Evolutionary conservation across 2,329 filamentous ascomycete species (phyloP), one percentile per base, ranked within the genome.

Genomic region (Calonectria pteridis): DNA sequence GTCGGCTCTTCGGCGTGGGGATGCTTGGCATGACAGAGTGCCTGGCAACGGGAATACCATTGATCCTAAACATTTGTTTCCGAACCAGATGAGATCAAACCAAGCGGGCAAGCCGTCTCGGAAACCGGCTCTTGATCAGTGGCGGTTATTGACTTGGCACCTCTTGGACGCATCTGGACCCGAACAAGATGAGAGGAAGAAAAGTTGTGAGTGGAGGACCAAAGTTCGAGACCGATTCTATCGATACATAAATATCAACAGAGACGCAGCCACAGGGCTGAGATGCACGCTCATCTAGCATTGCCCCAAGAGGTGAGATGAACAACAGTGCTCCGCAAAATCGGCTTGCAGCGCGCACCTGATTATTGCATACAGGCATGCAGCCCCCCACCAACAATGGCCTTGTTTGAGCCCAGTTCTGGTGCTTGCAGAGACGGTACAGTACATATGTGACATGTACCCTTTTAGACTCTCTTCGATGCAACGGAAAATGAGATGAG

Each of bases 291-390:
- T 40, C 20, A 16, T 6, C n/a, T 26, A 28, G 55, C 55, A 62
- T 40, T 35, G 35, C 55, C 55, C 55, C 23, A 40, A 37, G 7
- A 62, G 14, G n/a, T 29, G 33, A 40, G 55, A 33, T 62, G 55
- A 62, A 40, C n/a, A 35, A 37, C 14, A 16, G 37, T n/a, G 26
- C 55, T 40, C 33, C 55, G 35, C 35, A 62, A 62, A 62, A 18
- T 26, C n/a, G 55, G 35, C 33, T 29, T 62, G 55, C 35, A 40
- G 55, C 23, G 55, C 23, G 55, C 55, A 13, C 55, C 51, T 29
- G 55, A 62, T 40, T 28, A 40, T 62, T 62, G 35, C 55, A 62
- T 62, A n/a, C 55, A 62, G 33, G 20, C 31, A 35, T 55, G 53
- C 53, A 58, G 20, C 53, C 55, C 31, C n/a, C 55, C 23, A 23